Conservation (phyloP, 2,329 filamentous ascomycete genomes). For the Neocatenulostroma microsporum region DNA sequence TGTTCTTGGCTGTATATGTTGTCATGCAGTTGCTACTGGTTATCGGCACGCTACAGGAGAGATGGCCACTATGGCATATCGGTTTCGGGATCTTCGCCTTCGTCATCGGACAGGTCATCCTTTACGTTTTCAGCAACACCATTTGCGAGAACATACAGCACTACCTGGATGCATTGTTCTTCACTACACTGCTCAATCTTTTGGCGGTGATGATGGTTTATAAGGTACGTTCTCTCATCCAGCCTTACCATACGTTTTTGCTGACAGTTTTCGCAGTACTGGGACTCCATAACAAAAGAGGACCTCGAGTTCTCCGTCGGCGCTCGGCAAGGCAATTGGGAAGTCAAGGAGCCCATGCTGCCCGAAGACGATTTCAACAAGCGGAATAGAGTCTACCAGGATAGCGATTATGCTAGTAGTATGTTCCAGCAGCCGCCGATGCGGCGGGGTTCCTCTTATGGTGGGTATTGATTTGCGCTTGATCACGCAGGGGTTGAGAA, state of each 20-base stretch:
- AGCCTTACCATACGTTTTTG: not conserved
- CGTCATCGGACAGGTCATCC: slow-evolving; percentile 79
- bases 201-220: slow-evolving; percentile 99
- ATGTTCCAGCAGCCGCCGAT: slow-evolving; percentile 5
- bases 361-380: slow-evolving; percentile 20
- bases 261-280: slow-evolving; percentile 57
- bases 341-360: slow-evolving; percentile 66
- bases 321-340: slow-evolving; percentile 93
- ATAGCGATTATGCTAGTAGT: slow-evolving; percentile 12
- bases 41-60: slow-evolving; percentile 80
- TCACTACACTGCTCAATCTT: slow-evolving; percentile 88
- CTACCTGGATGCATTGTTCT: slow-evolving; percentile 90
- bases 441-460: slow-evolving; percentile 7
- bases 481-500: too few species aligned
- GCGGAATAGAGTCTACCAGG: slow-evolving; percentile 9
- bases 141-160: slow-evolving; percentile 82
- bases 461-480: slow-evolving; percentile 3
- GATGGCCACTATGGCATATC: slow-evolving; percentile 92
- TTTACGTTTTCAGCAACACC: slow-evolving; percentile 79
- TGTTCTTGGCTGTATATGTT: slow-evolving; percentile 78
- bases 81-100: slow-evolving; percentile 87
- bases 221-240: slow-evolving; percentile 57
- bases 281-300: slow-evolving; percentile 98
- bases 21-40: slow-evolving; percentile 84
- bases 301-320: slow-evolving; percentile 98